Base-by-base conservation (phyloP, 2,329 filamentous ascomycete genomes). In the Aspergillus texensis region DNA sequence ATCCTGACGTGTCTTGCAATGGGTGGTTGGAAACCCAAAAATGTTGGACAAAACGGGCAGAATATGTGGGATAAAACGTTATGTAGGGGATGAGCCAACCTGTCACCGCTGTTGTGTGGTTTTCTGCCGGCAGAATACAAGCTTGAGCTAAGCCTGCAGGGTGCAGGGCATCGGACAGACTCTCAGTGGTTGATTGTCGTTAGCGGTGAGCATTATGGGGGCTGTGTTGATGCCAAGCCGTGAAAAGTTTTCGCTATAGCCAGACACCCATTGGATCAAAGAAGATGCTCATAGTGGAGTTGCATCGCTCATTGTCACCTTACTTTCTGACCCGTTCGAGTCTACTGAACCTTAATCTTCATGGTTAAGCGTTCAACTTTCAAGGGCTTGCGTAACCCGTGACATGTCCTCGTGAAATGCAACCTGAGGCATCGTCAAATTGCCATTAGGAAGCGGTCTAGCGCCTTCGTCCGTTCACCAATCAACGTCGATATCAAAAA, bases 1-100 rank as follows among this genome's bases (percentile, higher is more conserved):
- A 60, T 60, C 48, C 58, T 60, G 58, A 60, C 58, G 46, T 60
- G 58, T 53, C 58, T 60, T 9, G 36, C 36, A 21, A 24, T 60
- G 46, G 58, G 50, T 45, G 34, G 57, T 26, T 39, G 34, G 12
- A 32, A 19, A 28, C n/a, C 32, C 28, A 54, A 54, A 30, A 39
- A 30, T 16, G 34, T 26, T 9, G 46, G 34, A 30, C 32, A 19
- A 24, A 36, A 59, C 53, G 24, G 36, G 21, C 14, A n/a, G 3
- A 24, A 55, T 39, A 12, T 55, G 30, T 8, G 32, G 24, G n/a
- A 55, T 39, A 50, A 24, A n/a, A 21, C 10, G 52, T 12, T 32
- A 54, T 54, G 30, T 30, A 54, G 28, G 12, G n/a, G 52, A 54
- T 34, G 32, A 21, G 30, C 19, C 10, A 36, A 24, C n/a, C 1